These are phyloP conservation scores for Gracilaria domingensis DNA, from an alignment of 23 red algal species.

Conservation along the genomic window DNA sequence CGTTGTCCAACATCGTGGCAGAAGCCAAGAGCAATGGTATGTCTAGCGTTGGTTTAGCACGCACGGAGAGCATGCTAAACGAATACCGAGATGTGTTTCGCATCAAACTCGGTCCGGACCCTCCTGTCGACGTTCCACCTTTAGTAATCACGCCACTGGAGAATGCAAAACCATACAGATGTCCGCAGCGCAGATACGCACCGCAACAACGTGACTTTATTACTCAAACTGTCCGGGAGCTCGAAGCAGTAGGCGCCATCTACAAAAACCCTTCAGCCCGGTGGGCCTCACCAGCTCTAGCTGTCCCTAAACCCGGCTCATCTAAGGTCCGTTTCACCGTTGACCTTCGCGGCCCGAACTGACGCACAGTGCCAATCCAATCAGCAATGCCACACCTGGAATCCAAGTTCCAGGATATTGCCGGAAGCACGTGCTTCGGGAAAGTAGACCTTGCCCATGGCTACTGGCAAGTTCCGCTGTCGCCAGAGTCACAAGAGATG, in stretches of 20 bases:
- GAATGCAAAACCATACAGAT: neutral
- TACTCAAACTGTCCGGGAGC: neutral
- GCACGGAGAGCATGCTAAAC: neutral
- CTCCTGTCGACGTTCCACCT: constrained; percentile 23
- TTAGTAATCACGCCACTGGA: neutral
- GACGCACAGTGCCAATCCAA: neutral
- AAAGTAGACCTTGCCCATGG: constrained; percentile 27
- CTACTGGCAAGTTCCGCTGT: constrained; percentile 30
- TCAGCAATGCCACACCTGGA: constrained; percentile 43
- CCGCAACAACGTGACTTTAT: constrained; percentile 2
- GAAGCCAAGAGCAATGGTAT: constrained; percentile 18
- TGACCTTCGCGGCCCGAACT: constrained; percentile 17
- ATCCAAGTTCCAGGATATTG: constrained; percentile 17
- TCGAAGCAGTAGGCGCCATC: constrained; percentile 16
- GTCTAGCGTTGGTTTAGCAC: neutral
- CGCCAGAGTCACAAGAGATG: constrained; percentile 23
- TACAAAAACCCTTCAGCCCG: neutral
- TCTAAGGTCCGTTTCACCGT: constrained; percentile 14
- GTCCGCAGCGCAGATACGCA: constrained; percentile 7
- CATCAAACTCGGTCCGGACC: constrained; percentile 17
- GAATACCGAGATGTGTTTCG: constrained; percentile 28
- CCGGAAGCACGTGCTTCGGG: constrained; percentile 23
- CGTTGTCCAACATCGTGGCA: neutral
- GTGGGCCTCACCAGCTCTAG: constrained; percentile 23
- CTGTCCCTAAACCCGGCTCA: constrained; percentile 2